Conservation (phyloP, 2,329 filamentous ascomycete species). For the Cytospora schulzeri region DNA sequence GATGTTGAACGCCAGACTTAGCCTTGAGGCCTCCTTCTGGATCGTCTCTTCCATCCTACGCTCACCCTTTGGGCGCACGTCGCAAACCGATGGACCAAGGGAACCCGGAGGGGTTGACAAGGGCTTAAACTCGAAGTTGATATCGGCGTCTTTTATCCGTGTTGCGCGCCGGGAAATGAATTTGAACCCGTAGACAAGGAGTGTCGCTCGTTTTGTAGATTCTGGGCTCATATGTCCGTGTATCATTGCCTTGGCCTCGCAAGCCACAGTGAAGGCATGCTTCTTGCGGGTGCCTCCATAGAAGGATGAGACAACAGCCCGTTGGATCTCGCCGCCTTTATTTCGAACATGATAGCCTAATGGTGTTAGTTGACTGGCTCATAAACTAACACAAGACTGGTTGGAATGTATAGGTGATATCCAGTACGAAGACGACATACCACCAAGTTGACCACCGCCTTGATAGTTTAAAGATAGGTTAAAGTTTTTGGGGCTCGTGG, state of each 20-base stretch:
- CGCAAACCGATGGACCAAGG: neutral
- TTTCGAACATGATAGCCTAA: slow-evolving; percentile 13
- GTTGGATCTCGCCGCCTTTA: neutral
- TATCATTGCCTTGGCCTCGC: slow-evolving; percentile 8
- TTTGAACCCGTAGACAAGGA: slow-evolving; percentile 3
- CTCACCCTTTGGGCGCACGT: neutral
- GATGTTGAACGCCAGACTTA: slow-evolving; percentile 1
- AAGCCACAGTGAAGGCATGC: slow-evolving; percentile 4
- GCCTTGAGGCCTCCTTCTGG: neutral
- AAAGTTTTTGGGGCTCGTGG: neutral
- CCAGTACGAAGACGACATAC: too few species aligned
- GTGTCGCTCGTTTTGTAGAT: slow-evolving; percentile 2
- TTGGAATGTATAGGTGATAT: too few species aligned
- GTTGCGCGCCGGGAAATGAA: neutral
- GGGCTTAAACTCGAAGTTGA: slow-evolving; percentile 2
- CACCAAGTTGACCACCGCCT: neutral
- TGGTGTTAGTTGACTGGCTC: neutral
- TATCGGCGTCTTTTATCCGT: neutral
- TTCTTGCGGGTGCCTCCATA: slow-evolving; percentile 4
- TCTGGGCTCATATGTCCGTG: slow-evolving; percentile 2
- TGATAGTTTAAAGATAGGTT: neutral
- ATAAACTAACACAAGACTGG: too few species aligned
- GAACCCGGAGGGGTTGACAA: neutral
- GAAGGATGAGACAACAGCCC: neutral
- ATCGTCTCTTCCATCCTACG: slow-evolving; percentile 9